phyloP scores from a whole-genome alignment of 2,329 filamentous ascomycete species.

The Pseudogymnoascus sp. region DNA sequence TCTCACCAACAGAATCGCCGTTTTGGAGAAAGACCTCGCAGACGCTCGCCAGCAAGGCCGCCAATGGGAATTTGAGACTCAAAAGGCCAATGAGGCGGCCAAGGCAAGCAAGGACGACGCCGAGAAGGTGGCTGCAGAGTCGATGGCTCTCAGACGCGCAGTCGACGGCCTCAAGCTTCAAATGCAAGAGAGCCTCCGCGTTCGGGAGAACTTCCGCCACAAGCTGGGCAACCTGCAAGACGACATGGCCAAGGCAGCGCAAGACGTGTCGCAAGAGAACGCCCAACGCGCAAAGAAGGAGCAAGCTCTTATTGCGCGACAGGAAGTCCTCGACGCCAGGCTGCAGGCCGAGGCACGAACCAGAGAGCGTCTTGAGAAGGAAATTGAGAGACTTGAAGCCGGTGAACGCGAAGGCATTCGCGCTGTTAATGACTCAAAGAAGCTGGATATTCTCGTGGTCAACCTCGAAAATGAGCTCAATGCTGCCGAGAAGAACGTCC shows the following conservation, averaged over 20 bases:
- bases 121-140: conserved; percentile 49
- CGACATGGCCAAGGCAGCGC: conserved; percentile 73
- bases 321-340: conserved; percentile 70
- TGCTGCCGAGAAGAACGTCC: conserved; percentile 39
- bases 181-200: conserved; percentile 75
- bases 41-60: conserved; percentile 48
- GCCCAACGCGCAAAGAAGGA: conserved; percentile 71
- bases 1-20: conserved; percentile 46
- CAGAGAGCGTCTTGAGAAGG: conserved; percentile 57
- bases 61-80: conserved; percentile 56
- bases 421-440: conserved; percentile 54
- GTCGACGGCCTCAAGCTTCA: conserved; percentile 69
- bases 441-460: conserved; percentile 46
- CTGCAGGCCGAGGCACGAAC: conserved; percentile 68
- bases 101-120: conserved; percentile 53
- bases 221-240: conserved; percentile 82
- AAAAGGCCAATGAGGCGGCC: conserved; percentile 55
- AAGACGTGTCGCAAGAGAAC: conserved; percentile 76
- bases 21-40: conserved; percentile 47
- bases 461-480: conserved; percentile 60
- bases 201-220: conserved; percentile 73
- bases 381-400: conserved; percentile 57
- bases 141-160: conserved; percentile 66
- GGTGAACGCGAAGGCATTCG: conserved; percentile 59
- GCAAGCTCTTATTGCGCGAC: conserved; percentile 68